A percentile compares a stretch with the other conserved stretches of the same genome.
These are phyloP conservation scores for Lipomyces kockii DNA, from an alignment of 805 yeast species.

Conservation along the genomic window DNA sequence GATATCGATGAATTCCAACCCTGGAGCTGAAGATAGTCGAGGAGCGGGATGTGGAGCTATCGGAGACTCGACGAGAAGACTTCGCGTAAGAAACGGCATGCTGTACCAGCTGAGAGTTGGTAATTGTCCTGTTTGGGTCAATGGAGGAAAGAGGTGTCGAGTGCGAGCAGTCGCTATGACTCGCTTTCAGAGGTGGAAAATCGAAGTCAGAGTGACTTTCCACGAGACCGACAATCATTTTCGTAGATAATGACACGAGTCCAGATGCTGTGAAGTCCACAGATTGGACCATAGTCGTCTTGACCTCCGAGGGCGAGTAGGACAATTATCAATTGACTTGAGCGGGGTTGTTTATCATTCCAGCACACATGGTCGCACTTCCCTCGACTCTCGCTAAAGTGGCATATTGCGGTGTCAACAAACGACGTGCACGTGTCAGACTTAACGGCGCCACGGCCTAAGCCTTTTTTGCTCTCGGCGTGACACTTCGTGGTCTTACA, in stretches of 20 bases:
- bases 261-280: not conserved
- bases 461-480: not conserved
- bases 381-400: not conserved
- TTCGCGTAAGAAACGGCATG: not conserved
- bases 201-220: not conserved
- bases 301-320: not conserved
- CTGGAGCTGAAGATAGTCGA: not conserved
- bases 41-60: not conserved
- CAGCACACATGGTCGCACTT: not conserved
- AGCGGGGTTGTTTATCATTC: slow-evolving; percentile 2
- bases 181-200: not conserved
- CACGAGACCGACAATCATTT: not conserved
- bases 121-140: not conserved
- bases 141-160: not conserved
- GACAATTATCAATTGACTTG: not conserved
- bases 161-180: not conserved
- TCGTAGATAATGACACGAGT: not conserved
- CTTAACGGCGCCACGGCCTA: not conserved
- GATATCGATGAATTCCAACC: not conserved
- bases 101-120: not conserved
- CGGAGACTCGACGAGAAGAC: not conserved
- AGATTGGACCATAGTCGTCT: not conserved
- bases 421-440: not conserved
- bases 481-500: no score
- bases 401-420: not conserved